A percentile compares a stretch with the other conserved stretches of the same genome.
These are phyloP conservation scores for Coemansia sp. DNA, from an alignment of 192 early-diverging fungal species.

Conservation along the genomic window DNA sequence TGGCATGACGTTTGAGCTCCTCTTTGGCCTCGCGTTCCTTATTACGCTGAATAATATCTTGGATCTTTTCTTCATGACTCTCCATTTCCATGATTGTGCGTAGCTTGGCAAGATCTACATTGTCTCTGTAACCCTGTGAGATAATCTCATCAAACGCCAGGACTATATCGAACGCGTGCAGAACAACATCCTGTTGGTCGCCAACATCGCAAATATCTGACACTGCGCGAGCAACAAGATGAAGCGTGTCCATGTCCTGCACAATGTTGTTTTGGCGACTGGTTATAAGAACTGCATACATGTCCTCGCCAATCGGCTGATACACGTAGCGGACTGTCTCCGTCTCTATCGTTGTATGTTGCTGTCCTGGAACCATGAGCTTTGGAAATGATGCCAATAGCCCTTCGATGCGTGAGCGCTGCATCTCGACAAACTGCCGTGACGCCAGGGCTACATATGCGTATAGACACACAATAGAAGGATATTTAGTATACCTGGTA, in stretches of 20 bases:
- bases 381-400: conserved; percentile 96
- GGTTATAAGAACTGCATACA: conserved; percentile 95
- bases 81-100: conserved; percentile 96
- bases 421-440: conserved; percentile 97
- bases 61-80: conserved; percentile 95
- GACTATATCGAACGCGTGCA: conserved; percentile 85
- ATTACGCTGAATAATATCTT: conserved; percentile 90
- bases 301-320: conserved; percentile 89
- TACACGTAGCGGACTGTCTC: conserved; percentile 97
- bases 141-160: conserved; percentile 96
- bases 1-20: conserved; percentile 88
- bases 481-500: neutral
- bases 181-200: conserved; percentile 83
- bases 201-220: conserved; percentile 83
- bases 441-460: conserved; percentile 70
- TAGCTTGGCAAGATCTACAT: conserved; percentile 87
- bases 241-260: conserved; percentile 96
- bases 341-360: conserved; percentile 97
- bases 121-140: conserved; percentile 87
- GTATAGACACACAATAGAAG: conserved; percentile 1
- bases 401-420: conserved; percentile 93
- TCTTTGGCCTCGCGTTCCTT: conserved; percentile 98
- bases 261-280: conserved; percentile 95
- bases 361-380: conserved; percentile 81
- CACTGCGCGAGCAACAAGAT: conserved; percentile 90